Base-by-base conservation (phyloP, 1,284 basidiomycete genomes). In the Grifola frondosa region DNA sequence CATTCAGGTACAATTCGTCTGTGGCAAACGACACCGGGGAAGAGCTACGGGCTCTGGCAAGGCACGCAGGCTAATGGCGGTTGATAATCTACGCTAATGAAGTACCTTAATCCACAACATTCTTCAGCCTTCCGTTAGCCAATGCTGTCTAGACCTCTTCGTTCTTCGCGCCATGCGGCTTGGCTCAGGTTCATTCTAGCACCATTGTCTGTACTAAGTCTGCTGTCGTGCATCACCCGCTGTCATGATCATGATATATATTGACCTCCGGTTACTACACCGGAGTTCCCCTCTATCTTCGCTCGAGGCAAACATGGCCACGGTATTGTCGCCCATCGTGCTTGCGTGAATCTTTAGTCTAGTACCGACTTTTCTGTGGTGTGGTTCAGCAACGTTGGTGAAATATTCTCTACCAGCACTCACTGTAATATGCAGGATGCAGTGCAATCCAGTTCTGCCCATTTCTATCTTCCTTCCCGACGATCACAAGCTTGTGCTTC, bases 21-120 rank as follows among this genome's bases (percentile, higher is more conserved):
- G 38, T 98, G 96, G 96, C 95, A 97, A 69, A 96, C 91, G 13
- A 88, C 81, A 24, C 94, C 95, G 1, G 91, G 92, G 21, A 96
- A 91, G 68, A 79, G 81, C 25, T 98, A 97, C 58, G 94, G 95
- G 35, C 72, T 97, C 48, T 97, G 94, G 94, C 87, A 93, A 67
- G 85, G 85, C 31, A 64, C 71, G 54, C 55, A 56, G 44, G 59
- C 71, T 28, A 80, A 78, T 56, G 78, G 76, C 43, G 71, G 74
- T 54, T 70, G 64, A 62, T 52, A 53, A 41, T 52, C 46, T 56
- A 56, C 37, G 30, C 31, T 57, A 46, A 58, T 53, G 47, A 41
- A 54, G 44, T 50, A 49, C 50, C 42, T 30, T 50, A 54, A 52
- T 49, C 46, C 49, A 52, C 51, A 41, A 40, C 29, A 30, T 40